phyloP scores from a whole-genome alignment of 2,329 filamentous ascomycete genomes.

The Parastagonospora nodorum region DNA sequence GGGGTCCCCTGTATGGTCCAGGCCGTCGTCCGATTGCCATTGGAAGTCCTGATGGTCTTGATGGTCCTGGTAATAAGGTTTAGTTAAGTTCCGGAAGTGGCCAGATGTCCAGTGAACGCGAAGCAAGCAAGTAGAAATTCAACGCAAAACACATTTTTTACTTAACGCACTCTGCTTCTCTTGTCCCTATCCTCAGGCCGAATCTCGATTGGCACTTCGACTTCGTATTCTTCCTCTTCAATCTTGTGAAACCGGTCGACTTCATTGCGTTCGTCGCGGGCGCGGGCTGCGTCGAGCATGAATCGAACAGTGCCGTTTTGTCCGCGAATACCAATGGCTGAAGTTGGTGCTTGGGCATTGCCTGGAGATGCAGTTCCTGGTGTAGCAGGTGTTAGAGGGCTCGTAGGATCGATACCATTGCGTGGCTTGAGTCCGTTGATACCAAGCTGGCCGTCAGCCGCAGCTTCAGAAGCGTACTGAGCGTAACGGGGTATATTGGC shows the following conservation, averaged over 20 bases:
- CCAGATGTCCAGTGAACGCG: not conserved
- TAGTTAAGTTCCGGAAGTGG: not conserved
- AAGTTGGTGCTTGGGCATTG: conserved; percentile 39
- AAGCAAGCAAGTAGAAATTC: conserved; percentile 4
- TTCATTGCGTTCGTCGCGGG: conserved; percentile 70
- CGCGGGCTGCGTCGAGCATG: conserved; percentile 80
- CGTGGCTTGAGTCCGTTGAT: conserved; percentile 34
- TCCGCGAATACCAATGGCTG: conserved; percentile 47
- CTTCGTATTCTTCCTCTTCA: conserved; percentile 79
- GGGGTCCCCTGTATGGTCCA: not conserved
- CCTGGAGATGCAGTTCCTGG: conserved; percentile 51
- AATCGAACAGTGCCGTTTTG: conserved; percentile 82
- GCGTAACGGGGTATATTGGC: conserved; percentile 67
- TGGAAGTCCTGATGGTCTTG: not conserved
- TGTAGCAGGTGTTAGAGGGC: conserved; percentile 49
- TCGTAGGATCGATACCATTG: conserved; percentile 42
- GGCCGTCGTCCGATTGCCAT: no score
- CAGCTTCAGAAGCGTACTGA: conserved; percentile 40
- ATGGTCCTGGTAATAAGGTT: not conserved
- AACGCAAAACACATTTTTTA: conserved; percentile 21
- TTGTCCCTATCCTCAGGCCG: conserved; percentile 23
- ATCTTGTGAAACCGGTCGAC: conserved; percentile 72
- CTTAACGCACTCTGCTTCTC: conserved; percentile 38
- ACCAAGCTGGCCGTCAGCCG: conserved; percentile 13
- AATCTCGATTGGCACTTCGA: conserved; percentile 59